Evolutionary conservation across 2,329 filamentous ascomycete species (phyloP), one percentile per base, ranked within the genome.

Genomic region (Colletotrichum sp.): DNA sequence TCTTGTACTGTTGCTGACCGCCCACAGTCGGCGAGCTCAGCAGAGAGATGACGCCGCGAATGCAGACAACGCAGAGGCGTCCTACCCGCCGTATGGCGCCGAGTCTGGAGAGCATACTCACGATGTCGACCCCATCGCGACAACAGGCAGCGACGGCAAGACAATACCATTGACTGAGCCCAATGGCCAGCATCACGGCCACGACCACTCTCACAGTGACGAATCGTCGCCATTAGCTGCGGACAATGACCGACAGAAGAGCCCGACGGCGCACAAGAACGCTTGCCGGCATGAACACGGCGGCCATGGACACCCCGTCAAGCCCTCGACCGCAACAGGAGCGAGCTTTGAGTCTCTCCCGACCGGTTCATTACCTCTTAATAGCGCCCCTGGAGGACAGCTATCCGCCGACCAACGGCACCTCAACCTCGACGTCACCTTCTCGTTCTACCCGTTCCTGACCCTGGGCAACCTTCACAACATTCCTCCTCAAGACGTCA

Each of bases 401-500:
- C 83, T 81, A 80, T 73, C 78, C 5, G 80, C 78, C 25, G 81
- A 83, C 15, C 80, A 82, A 34, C 81, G 79, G 36, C 77, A 80
- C 7, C 71, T 81, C 27, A 82, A 79, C 60, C 78, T 83, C 8
- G 82, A 84, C 36, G 79, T 88, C 30, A 85, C 84, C 1, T 88
- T 88, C 78, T 85, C 83, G 0, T 85, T 86, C 72, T 87, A 86
- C 76, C 86, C 87, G 2, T 87, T 87, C 66, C 78, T 87, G 10
- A 81, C 80, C 28, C 79, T 88, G 61, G 82, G 82, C 76, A 79
- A 79, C 66, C 58, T 80, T 7, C 74, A 77, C 48, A 83, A 83
- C 68, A 83, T 87, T 64, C 84, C 86, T 65, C 83, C 85, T 1
- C 86, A 88, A 77, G 88, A 89, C 77, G 83, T 88, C 75, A 86